Evolutionary conservation across 2,329 filamentous ascomycete genomes (phyloP).

Genomic region (Chaetomium globosum): DNA sequence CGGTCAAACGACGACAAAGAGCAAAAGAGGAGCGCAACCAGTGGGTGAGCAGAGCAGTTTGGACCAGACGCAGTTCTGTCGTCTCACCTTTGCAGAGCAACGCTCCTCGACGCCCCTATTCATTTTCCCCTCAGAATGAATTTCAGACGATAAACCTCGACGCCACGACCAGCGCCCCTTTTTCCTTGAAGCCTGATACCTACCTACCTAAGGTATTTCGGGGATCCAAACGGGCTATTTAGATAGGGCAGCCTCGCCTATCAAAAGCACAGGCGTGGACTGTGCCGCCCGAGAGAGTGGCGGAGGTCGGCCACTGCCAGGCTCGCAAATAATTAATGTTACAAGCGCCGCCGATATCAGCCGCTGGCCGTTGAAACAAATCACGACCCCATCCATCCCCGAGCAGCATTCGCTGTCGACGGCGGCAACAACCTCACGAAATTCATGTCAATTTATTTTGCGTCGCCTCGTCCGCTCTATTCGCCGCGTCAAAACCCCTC

Average conservation of each 20-base stretch:
- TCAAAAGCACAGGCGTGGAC: background rate
- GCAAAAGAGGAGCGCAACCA: constrained; percentile 4
- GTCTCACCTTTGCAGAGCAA: background rate
- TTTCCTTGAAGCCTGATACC: background rate
- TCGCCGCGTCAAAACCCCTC: background rate
- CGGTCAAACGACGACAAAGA: constrained; percentile 17
- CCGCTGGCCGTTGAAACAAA: background rate
- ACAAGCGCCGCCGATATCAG: constrained; percentile 11
- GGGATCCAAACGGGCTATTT: background rate
- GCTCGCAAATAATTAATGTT: background rate
- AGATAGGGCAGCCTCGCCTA: background rate
- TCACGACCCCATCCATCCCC: background rate
- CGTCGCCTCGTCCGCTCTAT: background rate
- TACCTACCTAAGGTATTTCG: background rate
- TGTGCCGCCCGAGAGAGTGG: constrained; percentile 15
- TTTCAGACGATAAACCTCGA: background rate
- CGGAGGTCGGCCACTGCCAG: background rate
- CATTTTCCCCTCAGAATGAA: constrained; percentile 9
- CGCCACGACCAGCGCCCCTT: background rate
- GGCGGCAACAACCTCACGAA: background rate
- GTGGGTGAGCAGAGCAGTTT: background rate
- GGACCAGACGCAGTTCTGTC: background rate
- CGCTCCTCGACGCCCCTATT: background rate
- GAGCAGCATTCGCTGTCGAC: background rate
- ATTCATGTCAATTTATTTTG: background rate